These are phyloP conservation scores for Catharanthus roseus DNA, from an alignment of 257 asterid species.

Conservation along the genomic window DNA sequence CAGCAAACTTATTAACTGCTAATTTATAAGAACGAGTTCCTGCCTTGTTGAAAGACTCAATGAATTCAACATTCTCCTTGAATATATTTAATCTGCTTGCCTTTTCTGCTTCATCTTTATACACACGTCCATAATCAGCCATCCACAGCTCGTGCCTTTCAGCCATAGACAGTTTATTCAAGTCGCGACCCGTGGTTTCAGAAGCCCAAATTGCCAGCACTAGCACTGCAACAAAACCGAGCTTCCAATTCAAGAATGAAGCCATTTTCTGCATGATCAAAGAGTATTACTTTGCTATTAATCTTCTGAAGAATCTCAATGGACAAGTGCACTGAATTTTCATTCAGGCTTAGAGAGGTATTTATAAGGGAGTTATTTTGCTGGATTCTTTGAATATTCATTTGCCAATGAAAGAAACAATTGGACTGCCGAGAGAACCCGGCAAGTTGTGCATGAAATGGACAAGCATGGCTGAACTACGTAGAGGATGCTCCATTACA, in stretches of 20 bases:
- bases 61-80: slow-evolving; percentile 15
- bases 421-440: slow-evolving; percentile 1
- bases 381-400: slow-evolving; percentile 3
- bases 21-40: background rate
- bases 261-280: slow-evolving; percentile 4
- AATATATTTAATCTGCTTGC: background rate
- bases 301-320: too few relatives aligned
- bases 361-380: too few relatives aligned
- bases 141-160: slow-evolving; percentile 12
- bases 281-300: background rate
- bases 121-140: background rate
- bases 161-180: slow-evolving; percentile 1
- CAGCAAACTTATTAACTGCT: slow-evolving; percentile 6
- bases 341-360: too few relatives aligned
- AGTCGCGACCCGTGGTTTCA: slow-evolving; percentile 3
- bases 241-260: background rate
- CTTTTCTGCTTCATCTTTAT: slow-evolving; percentile 4
- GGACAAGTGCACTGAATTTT: too few relatives aligned
- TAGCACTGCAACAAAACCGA: background rate
- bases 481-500: slow-evolving; percentile 3
- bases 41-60: slow-evolving; percentile 13
- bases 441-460: slow-evolving; percentile 11
- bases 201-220: background rate
- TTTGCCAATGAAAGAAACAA: background rate
- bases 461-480: background rate